Conservation (phyloP, 73 alveolate genomes). For the Vitrella brassicaformis region DNA sequence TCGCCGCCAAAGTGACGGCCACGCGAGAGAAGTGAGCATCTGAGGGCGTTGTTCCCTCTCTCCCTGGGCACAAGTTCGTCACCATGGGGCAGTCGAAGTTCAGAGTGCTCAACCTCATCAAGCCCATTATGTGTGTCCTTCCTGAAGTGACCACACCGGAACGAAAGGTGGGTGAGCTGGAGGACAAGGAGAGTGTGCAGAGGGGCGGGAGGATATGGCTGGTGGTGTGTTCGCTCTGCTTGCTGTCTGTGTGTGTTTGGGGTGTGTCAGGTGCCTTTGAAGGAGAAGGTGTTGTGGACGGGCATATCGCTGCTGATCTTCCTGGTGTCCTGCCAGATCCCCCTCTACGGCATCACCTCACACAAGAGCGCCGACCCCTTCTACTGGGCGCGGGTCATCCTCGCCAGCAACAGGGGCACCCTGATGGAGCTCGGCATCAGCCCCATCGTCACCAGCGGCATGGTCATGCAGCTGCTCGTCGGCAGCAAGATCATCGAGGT, state of each 20-base stretch:
- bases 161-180: conserved; percentile 17
- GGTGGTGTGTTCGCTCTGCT: background rate
- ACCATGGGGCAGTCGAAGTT: no score
- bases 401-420: conserved; percentile 98
- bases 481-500: conserved; percentile 94
- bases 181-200: background rate
- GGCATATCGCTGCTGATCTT: conserved; percentile 89
- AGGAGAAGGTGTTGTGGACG: conserved; percentile 74
- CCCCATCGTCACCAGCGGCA: conserved; percentile 95
- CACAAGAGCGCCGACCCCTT: conserved; percentile 84
- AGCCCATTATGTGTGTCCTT: conserved; percentile 86
- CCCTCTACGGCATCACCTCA: conserved; percentile 87
- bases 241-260: background rate
- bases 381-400: conserved; percentile 95
- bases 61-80: no score
- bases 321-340: conserved; percentile 96
- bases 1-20: no score
- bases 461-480: conserved; percentile 96
- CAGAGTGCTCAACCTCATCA: conserved; percentile 64
- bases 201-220: background rate
- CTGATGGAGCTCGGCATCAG: conserved; percentile 98
- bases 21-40: no score
- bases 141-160: conserved; percentile 93
- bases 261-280: conserved; percentile 21
- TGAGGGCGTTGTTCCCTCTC: no score